Evolutionary conservation across 805 yeast genomes (phyloP), one percentile per base, ranked within the genome.

Genomic region (Candida sphagnicola): DNA sequence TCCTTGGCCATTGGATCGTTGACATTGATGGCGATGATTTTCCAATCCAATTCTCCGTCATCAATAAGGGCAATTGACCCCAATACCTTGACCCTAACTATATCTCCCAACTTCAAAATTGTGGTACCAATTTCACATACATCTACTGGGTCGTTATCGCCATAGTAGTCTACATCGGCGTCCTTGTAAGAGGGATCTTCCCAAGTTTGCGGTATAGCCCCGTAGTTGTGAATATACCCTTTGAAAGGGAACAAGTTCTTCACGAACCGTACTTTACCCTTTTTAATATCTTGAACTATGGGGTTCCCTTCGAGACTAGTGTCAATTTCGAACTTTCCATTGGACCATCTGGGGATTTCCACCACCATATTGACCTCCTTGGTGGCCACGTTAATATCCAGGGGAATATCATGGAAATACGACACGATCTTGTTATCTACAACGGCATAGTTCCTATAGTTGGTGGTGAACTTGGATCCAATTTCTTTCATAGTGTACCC

Each of bases 61-160:
- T 93, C 99, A 49, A 93, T 80, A 49, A 93, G 73, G 23, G 98
- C 98, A 82, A 93, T 79, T 44, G 91, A 82, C 47, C 99, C 99
- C 46, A 93, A 70, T 16, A 89, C 91, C 70, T 90, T 90, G 45
- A 90, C 98, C 65, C 85, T 85, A 56, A 81, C 81, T 53, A 91
- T 80, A 48, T 79, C 80, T 41, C 95, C 95, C 8, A 82, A 76
- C 57, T 72, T 63, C 28, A 78, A 75, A 35, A 83, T 77, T 38
- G 71, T 59, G 50, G 80, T 77, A 54, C 96, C 95, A 42, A 91
- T 87, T 54, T 91, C 99, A 56, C 96, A 81, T 33, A 90, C 90
- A 56, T 69, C 75, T 47, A 69, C 59, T 13, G 75, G 75, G 52
- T 69, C 75, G 51, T 67, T 65, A 49, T 69, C 75, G 37, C 75